phyloP scores from a whole-genome alignment of 2,329 filamentous ascomycete species.

The Colletotrichum sidae region DNA sequence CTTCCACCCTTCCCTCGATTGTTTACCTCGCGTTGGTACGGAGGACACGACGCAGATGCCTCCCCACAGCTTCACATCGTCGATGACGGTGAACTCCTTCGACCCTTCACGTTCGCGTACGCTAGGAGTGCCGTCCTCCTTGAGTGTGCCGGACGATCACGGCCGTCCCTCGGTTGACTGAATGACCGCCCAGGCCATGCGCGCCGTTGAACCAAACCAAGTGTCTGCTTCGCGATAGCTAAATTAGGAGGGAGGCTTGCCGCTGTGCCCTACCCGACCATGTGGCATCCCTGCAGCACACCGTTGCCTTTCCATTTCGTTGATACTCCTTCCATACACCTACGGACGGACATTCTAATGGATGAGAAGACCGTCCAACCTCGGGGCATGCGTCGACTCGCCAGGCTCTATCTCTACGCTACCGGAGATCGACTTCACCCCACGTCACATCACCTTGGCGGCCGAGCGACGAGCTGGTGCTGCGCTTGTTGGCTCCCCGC shows the following conservation, averaged over 20 bases:
- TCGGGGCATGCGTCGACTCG: too few species aligned
- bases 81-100: neutral
- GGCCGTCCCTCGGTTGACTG: conserved; percentile 3
- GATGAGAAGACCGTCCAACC: too few species aligned
- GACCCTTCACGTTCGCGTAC: conserved; percentile 4
- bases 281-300: conserved; percentile 27
- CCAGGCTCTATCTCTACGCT: too few species aligned
- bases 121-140: conserved; percentile 25
- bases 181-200: too few species aligned
- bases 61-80: too few species aligned
- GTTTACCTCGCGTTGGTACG: too few species aligned
- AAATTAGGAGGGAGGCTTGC: conserved; percentile 13
- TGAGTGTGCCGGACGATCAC: conserved; percentile 16
- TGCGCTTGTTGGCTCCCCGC: neutral
- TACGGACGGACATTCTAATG: conserved; percentile 8
- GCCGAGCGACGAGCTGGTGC: neutral
- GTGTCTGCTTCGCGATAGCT: conserved; percentile 17
- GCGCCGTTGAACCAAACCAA: conserved; percentile 15
- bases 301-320: conserved; percentile 7
- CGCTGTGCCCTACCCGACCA: conserved; percentile 1
- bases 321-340: conserved; percentile 5
- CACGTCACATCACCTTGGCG: conserved; percentile 10
- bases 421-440: conserved; percentile 7
- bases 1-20: too few species aligned
- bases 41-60: too few species aligned